phyloP scores from a whole-genome alignment of 2,329 filamentous ascomycete genomes.

The Neurospora crassa region DNA sequence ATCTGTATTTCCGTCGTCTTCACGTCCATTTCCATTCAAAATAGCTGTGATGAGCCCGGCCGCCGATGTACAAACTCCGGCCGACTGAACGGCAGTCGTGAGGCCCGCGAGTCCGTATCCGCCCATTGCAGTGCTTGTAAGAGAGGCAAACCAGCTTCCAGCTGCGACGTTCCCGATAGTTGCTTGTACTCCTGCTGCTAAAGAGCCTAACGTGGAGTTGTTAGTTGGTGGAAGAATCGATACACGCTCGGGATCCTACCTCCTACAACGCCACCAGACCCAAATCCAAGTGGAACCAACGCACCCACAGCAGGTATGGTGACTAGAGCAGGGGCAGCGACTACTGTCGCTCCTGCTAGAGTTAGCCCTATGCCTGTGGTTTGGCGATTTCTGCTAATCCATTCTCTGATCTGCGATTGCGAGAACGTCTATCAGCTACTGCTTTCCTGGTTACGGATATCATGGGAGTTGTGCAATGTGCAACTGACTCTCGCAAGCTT shows the following conservation, averaged over 20 bases:
- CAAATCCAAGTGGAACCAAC: background rate
- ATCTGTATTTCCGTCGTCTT: background rate
- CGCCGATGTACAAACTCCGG: background rate
- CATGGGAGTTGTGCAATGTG: background rate
- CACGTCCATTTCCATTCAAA: background rate
- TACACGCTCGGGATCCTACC: background rate
- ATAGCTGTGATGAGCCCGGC: background rate
- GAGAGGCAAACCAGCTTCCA: constrained; percentile 12
- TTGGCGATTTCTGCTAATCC: background rate
- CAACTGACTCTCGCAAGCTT: background rate
- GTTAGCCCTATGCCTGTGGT: background rate
- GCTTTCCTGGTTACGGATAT: fast-evolving
- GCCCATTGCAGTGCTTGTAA: constrained; percentile 17
- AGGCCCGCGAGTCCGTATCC: constrained; percentile 10
- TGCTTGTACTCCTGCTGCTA: constrained; percentile 12
- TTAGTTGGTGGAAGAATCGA: background rate
- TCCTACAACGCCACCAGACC: background rate
- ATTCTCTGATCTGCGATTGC: background rate
- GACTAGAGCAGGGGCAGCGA: background rate
- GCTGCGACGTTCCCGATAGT: constrained; percentile 11
- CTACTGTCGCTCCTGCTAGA: background rate
- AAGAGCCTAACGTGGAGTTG: constrained; percentile 8
- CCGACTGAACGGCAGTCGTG: background rate
- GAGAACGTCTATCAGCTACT: background rate
- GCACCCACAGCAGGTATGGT: background rate